A percentile compares a stretch with the other conserved stretches of the same genome.
Conservation (phyloP, 768 basidiomycete species). For the Paxillus rubicundulus region DNA sequence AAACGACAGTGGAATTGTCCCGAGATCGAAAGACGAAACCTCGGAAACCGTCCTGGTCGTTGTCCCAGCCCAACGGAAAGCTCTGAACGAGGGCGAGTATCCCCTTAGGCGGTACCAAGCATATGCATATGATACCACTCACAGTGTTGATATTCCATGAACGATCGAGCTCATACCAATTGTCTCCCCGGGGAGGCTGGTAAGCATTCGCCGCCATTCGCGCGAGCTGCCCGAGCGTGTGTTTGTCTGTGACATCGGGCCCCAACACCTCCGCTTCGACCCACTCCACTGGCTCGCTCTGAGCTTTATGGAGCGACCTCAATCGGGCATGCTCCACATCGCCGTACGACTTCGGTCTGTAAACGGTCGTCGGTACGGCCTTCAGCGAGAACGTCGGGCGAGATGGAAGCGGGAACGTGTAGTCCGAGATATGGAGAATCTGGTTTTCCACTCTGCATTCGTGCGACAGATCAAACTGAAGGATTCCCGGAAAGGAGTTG, state of each 20-base stretch:
- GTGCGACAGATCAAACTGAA: slow-evolving; percentile 26
- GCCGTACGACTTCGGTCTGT: slow-evolving; percentile 53
- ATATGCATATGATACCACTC: slow-evolving; percentile 18
- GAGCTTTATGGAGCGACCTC: slow-evolving; percentile 45
- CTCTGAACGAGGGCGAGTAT: slow-evolving; percentile 42
- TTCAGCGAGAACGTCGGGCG: slow-evolving; percentile 33
- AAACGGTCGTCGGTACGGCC: slow-evolving; percentile 50
- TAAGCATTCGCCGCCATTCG: slow-evolving; percentile 92
- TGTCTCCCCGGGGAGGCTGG: slow-evolving; percentile 60
- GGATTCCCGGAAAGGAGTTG: neutral
- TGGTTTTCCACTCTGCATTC: slow-evolving; percentile 6
- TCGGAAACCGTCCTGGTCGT: slow-evolving; percentile 69
- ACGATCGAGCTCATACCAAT: slow-evolving; percentile 80
- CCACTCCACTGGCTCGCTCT: slow-evolving; percentile 65
- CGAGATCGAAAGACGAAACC: slow-evolving; percentile 84
- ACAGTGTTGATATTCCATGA: slow-evolving; percentile 62
- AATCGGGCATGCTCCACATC: slow-evolving; percentile 51
- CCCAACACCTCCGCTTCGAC: slow-evolving; percentile 59
- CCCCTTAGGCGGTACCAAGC: slow-evolving; percentile 7
- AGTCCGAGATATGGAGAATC: neutral
- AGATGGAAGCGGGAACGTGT: slow-evolving; percentile 6
- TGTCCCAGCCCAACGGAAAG: slow-evolving; percentile 79
- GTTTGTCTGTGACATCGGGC: slow-evolving; percentile 76
- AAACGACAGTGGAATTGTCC: slow-evolving; percentile 77
- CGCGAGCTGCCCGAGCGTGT: slow-evolving; percentile 80